Percentiles rank a stretch among this genome's conserved stretches.
phyloP scores from a whole-genome alignment of 306 rosid genomes.

The Rosa multiflora region DNA sequence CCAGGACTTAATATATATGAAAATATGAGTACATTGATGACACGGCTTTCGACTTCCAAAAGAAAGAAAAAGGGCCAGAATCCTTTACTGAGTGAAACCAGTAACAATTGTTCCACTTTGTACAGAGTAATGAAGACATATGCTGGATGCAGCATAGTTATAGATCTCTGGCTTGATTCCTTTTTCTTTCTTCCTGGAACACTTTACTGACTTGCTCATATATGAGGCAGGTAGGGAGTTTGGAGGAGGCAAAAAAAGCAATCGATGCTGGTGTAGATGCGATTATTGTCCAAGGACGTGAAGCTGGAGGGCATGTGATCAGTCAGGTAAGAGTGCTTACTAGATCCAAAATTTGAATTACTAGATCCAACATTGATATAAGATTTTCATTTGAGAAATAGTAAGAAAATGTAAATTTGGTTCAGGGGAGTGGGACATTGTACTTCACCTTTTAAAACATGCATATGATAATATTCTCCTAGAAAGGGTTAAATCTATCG shows the following conservation, averaged over 20 bases:
- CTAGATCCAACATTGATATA: neutral
- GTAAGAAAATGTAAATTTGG: neutral
- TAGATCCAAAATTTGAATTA: conserved; percentile 10
- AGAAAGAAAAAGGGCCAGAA: neutral
- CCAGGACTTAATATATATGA: neutral
- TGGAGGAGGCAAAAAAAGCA: conserved; percentile 55
- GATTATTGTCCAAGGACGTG: conserved; percentile 81
- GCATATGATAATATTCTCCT: neutral
- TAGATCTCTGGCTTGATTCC: neutral
- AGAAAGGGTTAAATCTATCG: neutral
- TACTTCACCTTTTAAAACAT: neutral
- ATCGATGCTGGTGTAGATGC: conserved; percentile 72
- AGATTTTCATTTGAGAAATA: neutral
- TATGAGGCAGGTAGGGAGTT: conserved; percentile 56
- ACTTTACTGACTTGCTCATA: conserved; percentile 15
- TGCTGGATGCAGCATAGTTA: neutral
- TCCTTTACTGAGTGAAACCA: neutral
- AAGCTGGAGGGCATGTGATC: conserved; percentile 95
- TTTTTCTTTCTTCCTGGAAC: neutral
- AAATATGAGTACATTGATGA: neutral
- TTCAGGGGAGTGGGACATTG: neutral
- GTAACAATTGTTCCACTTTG: neutral
- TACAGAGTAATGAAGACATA: neutral
- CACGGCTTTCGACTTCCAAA: too few species aligned
- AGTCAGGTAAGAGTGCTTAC: conserved; percentile 58